A percentile compares a stretch with the other conserved stretches of the same genome.
Evolutionary conservation across 768 basidiomycete genomes (phyloP).

Genomic region (Lyophyllum shimeji): DNA sequence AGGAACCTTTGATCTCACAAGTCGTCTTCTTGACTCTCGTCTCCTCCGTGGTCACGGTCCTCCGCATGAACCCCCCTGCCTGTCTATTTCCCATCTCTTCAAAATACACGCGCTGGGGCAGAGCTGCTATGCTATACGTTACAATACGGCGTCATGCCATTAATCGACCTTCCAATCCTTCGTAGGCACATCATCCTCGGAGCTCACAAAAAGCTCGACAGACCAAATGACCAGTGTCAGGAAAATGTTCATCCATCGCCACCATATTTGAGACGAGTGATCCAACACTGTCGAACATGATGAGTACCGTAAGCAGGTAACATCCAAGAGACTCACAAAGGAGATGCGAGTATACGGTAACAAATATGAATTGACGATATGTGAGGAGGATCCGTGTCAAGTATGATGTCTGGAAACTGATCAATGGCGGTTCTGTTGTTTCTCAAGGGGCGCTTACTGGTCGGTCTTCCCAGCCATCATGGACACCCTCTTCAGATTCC

Average conservation of each 20-base stretch:
- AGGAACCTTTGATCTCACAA: too few relatives aligned
- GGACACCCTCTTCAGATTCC: slow-evolving; percentile 64
- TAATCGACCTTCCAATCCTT: slow-evolving; percentile 83
- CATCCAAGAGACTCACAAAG: slow-evolving; percentile 54
- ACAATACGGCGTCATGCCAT: slow-evolving; percentile 7
- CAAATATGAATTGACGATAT: slow-evolving; percentile 82
- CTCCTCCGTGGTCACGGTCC: too few relatives aligned
- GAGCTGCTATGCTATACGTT: background rate
- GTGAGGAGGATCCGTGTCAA: slow-evolving; percentile 74
- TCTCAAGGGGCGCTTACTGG: slow-evolving; percentile 47
- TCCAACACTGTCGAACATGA: slow-evolving; percentile 61
- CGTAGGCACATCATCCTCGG: slow-evolving; percentile 63
- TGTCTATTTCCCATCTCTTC: too few relatives aligned
- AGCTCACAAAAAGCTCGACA: slow-evolving; percentile 75
- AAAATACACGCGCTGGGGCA: too few relatives aligned
- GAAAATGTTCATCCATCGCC: slow-evolving; percentile 90
- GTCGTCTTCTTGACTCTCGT: too few relatives aligned
- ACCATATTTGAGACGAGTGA: slow-evolving; percentile 90
- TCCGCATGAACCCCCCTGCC: too few relatives aligned
- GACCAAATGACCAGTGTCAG: slow-evolving; percentile 84
- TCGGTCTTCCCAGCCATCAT: slow-evolving; percentile 69
- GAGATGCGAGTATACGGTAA: slow-evolving; percentile 86
- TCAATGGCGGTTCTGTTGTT: slow-evolving; percentile 5
- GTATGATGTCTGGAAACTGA: slow-evolving; percentile 60
- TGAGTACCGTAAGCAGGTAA: background rate